Evolutionary conservation across 208 protist genomes (phyloP).

Genomic region (Crithidia bombi): DNA sequence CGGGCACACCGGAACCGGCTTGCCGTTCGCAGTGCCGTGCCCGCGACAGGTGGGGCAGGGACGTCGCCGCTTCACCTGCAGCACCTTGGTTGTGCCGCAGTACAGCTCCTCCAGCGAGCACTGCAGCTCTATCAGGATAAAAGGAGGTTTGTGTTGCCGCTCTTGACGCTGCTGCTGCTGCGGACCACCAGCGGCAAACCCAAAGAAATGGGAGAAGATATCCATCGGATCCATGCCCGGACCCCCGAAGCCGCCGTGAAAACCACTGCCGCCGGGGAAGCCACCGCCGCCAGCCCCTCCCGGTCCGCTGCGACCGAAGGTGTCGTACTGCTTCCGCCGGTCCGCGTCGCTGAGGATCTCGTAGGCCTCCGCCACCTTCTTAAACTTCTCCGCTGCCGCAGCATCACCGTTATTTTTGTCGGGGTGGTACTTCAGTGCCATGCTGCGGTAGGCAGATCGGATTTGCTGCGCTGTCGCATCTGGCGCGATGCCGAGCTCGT

Average conservation of each 20-base stretch:
- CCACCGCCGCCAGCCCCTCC: slow-evolving; percentile 56
- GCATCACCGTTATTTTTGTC: slow-evolving; percentile 88
- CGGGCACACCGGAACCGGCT: slow-evolving; percentile 61
- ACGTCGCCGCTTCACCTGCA: slow-evolving; percentile 81
- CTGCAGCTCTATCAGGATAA: slow-evolving; percentile 89
- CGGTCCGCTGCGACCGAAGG: slow-evolving; percentile 84
- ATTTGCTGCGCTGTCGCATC: slow-evolving; percentile 79
- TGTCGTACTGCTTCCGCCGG: slow-evolving; percentile 95
- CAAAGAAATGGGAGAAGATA: slow-evolving; percentile 87
- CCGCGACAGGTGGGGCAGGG: slow-evolving; percentile 76
- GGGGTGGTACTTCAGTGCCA: slow-evolving; percentile 90
- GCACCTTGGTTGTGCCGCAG: slow-evolving; percentile 94
- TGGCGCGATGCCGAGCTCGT: slow-evolving; percentile 71
- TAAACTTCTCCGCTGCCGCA: slow-evolving; percentile 74
- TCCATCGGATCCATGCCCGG: slow-evolving; percentile 82
- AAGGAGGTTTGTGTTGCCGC: slow-evolving; percentile 87
- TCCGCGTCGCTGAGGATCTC: slow-evolving; percentile 93
- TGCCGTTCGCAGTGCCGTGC: slow-evolving; percentile 48
- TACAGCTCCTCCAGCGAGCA: slow-evolving; percentile 97
- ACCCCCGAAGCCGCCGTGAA: slow-evolving; percentile 67
- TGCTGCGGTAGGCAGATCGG: slow-evolving; percentile 85
- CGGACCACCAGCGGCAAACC: slow-evolving; percentile 58
- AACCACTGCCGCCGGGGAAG: slow-evolving; percentile 34
- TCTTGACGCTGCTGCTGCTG: slow-evolving; percentile 43
- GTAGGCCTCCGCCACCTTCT: slow-evolving; percentile 93